Conservation (phyloP, 495 filamentous ascomycete genomes). For the Xylaria cubensis region DNA sequence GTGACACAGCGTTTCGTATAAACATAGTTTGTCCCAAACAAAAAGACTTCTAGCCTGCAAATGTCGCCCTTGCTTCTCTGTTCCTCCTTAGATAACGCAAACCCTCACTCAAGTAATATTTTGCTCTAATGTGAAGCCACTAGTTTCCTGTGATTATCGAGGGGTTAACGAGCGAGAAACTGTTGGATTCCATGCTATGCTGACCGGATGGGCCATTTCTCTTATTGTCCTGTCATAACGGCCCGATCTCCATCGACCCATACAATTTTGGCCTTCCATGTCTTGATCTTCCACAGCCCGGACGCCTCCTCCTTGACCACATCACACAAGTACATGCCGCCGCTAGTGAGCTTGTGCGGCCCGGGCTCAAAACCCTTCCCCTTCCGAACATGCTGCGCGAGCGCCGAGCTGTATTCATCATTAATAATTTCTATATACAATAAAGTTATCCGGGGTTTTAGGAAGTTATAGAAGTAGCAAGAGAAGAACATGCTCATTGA, state of each 20-base stretch:
- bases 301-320: slow-evolving; percentile 19
- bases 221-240: slow-evolving; percentile 23
- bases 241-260: slow-evolving; percentile 27
- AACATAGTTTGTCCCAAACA: neutral
- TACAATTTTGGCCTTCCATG: slow-evolving; percentile 6
- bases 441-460: too few species aligned
- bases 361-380: slow-evolving; percentile 28
- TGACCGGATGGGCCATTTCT: neutral
- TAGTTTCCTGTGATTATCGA: too few species aligned
- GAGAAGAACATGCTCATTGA: too few species aligned
- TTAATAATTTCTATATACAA: too few species aligned
- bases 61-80: neutral
- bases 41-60: neutral
- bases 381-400: slow-evolving; percentile 20
- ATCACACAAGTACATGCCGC: slow-evolving; percentile 19
- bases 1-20: neutral
- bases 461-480: too few species aligned
- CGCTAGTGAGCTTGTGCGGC: slow-evolving; percentile 22
- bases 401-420: neutral
- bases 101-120: too few species aligned
- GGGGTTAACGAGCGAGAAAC: too few species aligned
- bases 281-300: slow-evolving; percentile 24
- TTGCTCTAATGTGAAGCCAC: too few species aligned
- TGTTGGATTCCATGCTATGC: neutral
- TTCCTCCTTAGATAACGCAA: neutral